A percentile compares a stretch with the other conserved stretches of the same genome.
These are phyloP conservation scores for Shiraia bambusicola DNA, from an alignment of 2,329 filamentous ascomycete genomes.

Conservation along the genomic window DNA sequence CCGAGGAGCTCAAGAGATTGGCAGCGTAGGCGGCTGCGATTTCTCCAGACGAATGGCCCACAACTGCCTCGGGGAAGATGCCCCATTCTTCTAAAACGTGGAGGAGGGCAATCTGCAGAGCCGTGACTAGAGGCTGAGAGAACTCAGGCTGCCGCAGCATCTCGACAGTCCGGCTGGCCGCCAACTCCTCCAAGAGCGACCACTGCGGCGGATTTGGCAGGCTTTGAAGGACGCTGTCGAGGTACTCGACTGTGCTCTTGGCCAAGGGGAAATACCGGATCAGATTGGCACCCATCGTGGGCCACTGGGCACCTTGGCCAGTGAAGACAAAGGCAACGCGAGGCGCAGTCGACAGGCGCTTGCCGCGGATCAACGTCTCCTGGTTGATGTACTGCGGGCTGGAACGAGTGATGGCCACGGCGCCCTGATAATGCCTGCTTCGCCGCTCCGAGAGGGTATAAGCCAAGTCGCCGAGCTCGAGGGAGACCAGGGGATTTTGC, in stretches of 20 bases:
- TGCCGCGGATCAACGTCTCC: neutral
- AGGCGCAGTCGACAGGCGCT: no score
- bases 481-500: constrained; percentile 8
- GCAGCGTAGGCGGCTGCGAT: constrained; percentile 44
- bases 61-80: constrained; percentile 33
- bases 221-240: constrained; percentile 5
- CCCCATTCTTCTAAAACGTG: constrained; percentile 32
- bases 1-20: constrained; percentile 14
- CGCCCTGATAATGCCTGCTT: constrained; percentile 2
- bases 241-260: neutral
- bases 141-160: constrained; percentile 19
- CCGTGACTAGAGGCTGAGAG: constrained; percentile 40
- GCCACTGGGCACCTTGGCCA: constrained; percentile 27
- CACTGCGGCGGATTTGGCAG: no score
- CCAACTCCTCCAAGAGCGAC: constrained; percentile 16
- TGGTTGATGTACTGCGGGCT: neutral
- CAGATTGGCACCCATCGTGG: constrained; percentile 14
- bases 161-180: neutral
- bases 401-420: neutral
- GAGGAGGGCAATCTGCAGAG: constrained; percentile 40
- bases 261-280: constrained; percentile 3
- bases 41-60: constrained; percentile 48
- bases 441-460: constrained; percentile 23
- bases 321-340: constrained; percentile 5
- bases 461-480: constrained; percentile 14